phyloP scores from a whole-genome alignment of 441 rosid genomes.

The Pelargonium australe region DNA sequence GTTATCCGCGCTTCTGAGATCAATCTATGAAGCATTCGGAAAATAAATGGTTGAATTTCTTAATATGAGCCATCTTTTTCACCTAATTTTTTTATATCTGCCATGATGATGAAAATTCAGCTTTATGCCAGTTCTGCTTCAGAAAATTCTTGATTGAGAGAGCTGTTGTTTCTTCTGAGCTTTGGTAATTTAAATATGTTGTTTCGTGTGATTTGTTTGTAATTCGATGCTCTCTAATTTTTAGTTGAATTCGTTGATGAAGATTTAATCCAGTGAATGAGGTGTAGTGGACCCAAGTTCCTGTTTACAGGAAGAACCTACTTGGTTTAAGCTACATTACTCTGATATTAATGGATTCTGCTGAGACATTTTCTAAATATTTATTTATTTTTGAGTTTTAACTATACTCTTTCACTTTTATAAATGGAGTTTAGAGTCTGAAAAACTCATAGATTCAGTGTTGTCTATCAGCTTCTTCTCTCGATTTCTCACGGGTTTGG shows the following conservation, averaged over 20 bases:
- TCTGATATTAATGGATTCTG: background rate
- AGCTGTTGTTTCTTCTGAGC: too few species aligned
- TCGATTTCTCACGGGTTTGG: background rate
- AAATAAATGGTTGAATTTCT: slow-evolving; percentile 19
- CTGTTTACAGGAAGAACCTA: background rate
- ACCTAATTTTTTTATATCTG: too few species aligned
- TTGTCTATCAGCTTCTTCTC: background rate
- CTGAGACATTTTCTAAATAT: background rate
- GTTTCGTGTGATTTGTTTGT: too few species aligned
- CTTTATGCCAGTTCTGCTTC: slow-evolving; percentile 1
- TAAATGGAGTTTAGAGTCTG: background rate
- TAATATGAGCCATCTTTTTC: background rate
- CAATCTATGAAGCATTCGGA: too few species aligned
- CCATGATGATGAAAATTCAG: slow-evolving; percentile 1
- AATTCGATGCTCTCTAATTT: too few species aligned
- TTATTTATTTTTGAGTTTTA: too few species aligned
- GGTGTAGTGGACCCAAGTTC: background rate
- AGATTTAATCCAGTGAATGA: background rate
- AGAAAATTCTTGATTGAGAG: background rate
- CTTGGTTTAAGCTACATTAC: background rate
- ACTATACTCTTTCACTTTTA: background rate
- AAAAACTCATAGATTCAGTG: background rate
- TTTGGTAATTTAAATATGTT: too few species aligned
- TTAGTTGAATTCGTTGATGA: too few species aligned
- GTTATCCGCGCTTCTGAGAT: too few species aligned